These are phyloP conservation scores for Benincasa hispida DNA, from an alignment of 306 rosid genomes.

Conservation along the genomic window DNA sequence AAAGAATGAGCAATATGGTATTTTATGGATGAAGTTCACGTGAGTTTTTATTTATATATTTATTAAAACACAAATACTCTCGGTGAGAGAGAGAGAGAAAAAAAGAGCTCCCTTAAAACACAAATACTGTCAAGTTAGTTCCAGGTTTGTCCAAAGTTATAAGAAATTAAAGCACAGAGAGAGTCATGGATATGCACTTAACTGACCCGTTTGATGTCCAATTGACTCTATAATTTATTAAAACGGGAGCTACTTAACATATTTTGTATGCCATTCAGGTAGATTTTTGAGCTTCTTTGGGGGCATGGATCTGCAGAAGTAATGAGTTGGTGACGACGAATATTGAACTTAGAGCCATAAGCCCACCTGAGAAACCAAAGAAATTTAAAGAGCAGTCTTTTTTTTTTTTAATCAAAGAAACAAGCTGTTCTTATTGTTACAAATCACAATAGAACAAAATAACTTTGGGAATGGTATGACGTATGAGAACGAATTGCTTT, in stretches of 20 bases:
- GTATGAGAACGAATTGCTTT: neutral
- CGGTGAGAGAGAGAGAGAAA: neutral
- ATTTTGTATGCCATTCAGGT: neutral
- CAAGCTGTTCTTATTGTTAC: neutral
- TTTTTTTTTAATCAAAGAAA: neutral
- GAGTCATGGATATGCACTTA: neutral
- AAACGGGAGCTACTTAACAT: neutral
- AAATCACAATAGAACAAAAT: neutral
- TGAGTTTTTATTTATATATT: neutral
- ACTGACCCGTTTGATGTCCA: neutral
- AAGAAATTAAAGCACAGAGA: neutral
- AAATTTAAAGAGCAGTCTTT: neutral
- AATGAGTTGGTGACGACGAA: constrained; percentile 81
- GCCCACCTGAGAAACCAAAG: constrained; percentile 57
- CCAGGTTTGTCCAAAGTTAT: neutral
- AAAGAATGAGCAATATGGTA: neutral
- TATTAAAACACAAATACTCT: too few relatives aligned
- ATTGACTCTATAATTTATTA: neutral
- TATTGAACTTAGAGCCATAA: constrained; percentile 94
- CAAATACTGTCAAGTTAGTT: neutral
- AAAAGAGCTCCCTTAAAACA: neutral
- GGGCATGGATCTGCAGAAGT: constrained; percentile 67
- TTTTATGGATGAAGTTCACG: neutral
- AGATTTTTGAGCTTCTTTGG: neutral
- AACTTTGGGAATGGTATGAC: neutral